Base-by-base conservation (phyloP, 345 rosid genomes). In the Syzygium grande region DNA sequence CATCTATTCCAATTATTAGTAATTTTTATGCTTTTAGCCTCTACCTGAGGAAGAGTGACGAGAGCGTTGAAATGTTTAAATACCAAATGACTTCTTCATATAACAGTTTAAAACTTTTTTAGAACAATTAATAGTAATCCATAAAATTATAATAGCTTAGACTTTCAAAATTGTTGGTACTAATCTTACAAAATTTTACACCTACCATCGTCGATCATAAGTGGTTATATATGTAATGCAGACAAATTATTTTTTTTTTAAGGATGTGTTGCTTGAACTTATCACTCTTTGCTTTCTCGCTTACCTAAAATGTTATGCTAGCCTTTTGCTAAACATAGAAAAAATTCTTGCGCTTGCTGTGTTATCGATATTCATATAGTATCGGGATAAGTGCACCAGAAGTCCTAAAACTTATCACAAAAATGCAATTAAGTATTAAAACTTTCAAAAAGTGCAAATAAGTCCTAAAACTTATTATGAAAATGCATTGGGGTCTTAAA, bases 71-170 rank as follows among this genome's bases (percentile, higher is more conserved):
- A 73, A 38, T 38, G 5, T 73, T 73, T 38, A 41, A 19, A 73
- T 19, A 9, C 11, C 4, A 5, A 73, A 19, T 41, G 46, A 19
- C 1, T 6, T 38, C 12, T 73, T 38, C 2, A 19, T 73, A 73
- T 5, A 22, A 73, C 0, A 73, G 1, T 22, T 8, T 38, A 2
- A 34, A 0, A 9, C 1, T 4, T 17, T 4, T 17, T 73, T 19
- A 41, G 11, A 73, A 73, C 4, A 34, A 19, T 34, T 34, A 7
- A 73, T 2, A 10, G 0, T 73, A 9, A 5, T 2, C 43, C 14
- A 1, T 73, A 38, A 38, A 2, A 38, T 73, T 73, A 4, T 38
- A 19, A 19, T 4, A 23, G 12, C n/a, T 58, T 73, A 38, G 38
- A 73, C 14, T 73, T 19, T 73, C 25, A 19, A 5, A 17, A 5